Evolutionary conservation across 441 rosid species (phyloP), one percentile per base, ranked within the genome.

Genomic region (Populus hybrid): DNA sequence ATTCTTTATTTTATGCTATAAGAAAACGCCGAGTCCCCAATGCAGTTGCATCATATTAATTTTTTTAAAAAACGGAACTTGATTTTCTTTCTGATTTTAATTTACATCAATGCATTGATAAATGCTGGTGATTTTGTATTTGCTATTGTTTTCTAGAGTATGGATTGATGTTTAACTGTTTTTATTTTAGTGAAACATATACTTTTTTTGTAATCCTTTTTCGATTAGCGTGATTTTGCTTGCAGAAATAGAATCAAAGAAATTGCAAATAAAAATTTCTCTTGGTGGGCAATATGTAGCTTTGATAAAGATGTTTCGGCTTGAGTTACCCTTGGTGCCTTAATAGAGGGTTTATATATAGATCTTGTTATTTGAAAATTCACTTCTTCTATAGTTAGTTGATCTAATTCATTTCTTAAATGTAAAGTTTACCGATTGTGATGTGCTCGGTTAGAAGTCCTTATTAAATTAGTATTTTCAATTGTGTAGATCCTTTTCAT

Each of bases 401-500:
- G 28, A 21, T 20, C 42, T 28, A 2, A 65, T 65, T 26, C 16
- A 21, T 65, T 65, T 65, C 24, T 65, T 65, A 10, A 23, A 26
- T 40, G 46, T 46, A 34, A 8, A 75, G 66, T n/a, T 53, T 36
- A 46, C 21, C 36, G 32, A 9, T 10, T 35, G 11, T 50, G 46
- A 69, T 75, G 40, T 21, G 61, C 8, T 38, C 8, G 6, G 28
- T 2, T 32, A 26, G 50, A 21, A 46, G 74, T 77, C 32, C 35
- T 69, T 69, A 67, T 18, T 82, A 73, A 78, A 68, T 57, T 73
- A 46, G 32, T 42, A 63, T 11, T 64, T 80, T 50, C 72, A 63
- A 36, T 75, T 72, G 71, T 84, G 86, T 73, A 89, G 93, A 89
- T 85, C 80, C 85, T 67, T 89, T 89, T 83, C 91, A 82, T 64